Conservation (phyloP, 1,284 basidiomycete genomes). For the Xerocomus tenax region DNA sequence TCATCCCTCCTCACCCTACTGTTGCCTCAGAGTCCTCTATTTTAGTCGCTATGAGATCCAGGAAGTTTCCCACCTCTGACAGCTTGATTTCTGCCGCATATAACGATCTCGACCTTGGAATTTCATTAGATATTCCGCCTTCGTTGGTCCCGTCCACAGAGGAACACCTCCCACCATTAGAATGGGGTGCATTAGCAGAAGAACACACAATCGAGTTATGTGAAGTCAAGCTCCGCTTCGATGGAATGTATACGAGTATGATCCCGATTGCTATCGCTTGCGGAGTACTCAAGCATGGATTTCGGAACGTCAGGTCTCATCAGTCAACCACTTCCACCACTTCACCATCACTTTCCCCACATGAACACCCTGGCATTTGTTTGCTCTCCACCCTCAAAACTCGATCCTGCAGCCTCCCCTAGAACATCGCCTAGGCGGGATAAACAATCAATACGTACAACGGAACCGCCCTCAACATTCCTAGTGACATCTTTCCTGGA, state of each 20-base stretch:
- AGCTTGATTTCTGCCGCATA: conserved; percentile 28
- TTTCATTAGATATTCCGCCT: conserved; percentile 35
- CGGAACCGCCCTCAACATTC: conserved; percentile 35
- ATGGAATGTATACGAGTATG: conserved; percentile 39
- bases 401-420: conserved; percentile 24
- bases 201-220: conserved; percentile 53
- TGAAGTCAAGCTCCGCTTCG: conserved; percentile 48
- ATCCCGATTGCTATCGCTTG: neutral
- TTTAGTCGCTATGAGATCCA: conserved; percentile 57
- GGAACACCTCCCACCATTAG: conserved; percentile 32
- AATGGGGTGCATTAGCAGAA: conserved; percentile 58
- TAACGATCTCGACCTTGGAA: conserved; percentile 39
- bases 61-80: conserved; percentile 35
- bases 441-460: conserved; percentile 21
- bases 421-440: conserved; percentile 28
- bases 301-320: conserved; percentile 31
- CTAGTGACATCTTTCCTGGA: conserved; percentile 49
- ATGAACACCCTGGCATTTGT: conserved; percentile 44
- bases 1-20: conserved; percentile 3
- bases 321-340: conserved; percentile 41
- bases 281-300: conserved; percentile 9
- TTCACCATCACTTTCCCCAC: conserved; percentile 31
- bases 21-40: conserved; percentile 45
- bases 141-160: conserved; percentile 19
- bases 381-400: conserved; percentile 31